phyloP scores from a whole-genome alignment of 1,139 yeast genomes.

The Meyerozyma smithsonii region DNA sequence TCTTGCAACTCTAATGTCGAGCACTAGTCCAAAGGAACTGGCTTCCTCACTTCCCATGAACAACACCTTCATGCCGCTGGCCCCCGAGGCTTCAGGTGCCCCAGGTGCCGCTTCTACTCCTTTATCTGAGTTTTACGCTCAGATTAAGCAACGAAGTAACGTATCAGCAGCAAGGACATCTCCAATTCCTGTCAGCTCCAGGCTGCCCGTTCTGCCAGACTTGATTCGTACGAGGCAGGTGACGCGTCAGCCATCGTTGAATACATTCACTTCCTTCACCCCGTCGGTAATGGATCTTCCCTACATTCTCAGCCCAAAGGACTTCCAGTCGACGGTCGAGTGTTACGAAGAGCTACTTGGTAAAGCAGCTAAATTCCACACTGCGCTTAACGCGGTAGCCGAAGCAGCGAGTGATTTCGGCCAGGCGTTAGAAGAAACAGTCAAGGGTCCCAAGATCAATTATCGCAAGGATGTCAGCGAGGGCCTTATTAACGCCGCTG shows the following conservation, averaged over 20 bases:
- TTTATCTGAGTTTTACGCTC: not conserved
- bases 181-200: not conserved
- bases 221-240: not conserved
- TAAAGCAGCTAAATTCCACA: constrained; percentile 50
- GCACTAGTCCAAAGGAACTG: not conserved
- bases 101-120: not conserved
- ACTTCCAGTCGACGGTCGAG: constrained; percentile 45
- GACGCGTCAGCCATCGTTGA: constrained; percentile 26
- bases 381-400: constrained; percentile 48
- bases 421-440: constrained; percentile 53
- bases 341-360: constrained; percentile 44
- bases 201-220: not conserved
- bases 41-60: not conserved
- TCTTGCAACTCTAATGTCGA: not conserved
- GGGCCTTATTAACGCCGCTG: constrained; percentile 70
- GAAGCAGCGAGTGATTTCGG: constrained; percentile 73
- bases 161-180: not conserved
- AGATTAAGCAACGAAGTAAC: not conserved
- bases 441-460: constrained; percentile 58
- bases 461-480: constrained; percentile 62
- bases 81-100: not conserved
- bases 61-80: not conserved
- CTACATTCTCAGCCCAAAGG: constrained; percentile 54
- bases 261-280: constrained; percentile 37
- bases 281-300: constrained; percentile 58